Conservation (phyloP, 2,329 filamentous ascomycete species). For the Corinectria fuckeliana region DNA sequence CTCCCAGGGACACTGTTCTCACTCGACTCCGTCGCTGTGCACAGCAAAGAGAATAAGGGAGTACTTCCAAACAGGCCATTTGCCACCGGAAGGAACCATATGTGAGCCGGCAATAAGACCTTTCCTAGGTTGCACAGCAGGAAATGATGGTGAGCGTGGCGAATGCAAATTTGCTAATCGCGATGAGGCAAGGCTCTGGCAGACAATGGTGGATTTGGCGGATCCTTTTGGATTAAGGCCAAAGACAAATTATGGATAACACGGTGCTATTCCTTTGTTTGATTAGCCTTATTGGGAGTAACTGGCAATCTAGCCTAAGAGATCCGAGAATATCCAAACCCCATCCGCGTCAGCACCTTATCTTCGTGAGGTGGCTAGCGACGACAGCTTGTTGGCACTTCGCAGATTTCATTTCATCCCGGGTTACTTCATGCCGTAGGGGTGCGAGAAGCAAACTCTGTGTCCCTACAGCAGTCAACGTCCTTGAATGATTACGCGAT, state of each 20-base stretch:
- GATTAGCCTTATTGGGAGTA: not conserved
- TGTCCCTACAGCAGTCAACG: too few relatives aligned
- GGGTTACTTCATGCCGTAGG: too few relatives aligned
- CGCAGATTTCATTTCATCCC: too few relatives aligned
- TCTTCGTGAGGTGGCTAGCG: too few relatives aligned
- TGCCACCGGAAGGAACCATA: constrained; percentile 22
- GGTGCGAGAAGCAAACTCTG: too few relatives aligned
- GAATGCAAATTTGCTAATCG: constrained; percentile 6
- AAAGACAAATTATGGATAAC: not conserved
- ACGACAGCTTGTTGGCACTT: too few relatives aligned
- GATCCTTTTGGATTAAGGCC: constrained; percentile 8
- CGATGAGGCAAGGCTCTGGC: constrained; percentile 11
- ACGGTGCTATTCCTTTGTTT: not conserved
- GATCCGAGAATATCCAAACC: too few relatives aligned
- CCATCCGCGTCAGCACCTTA: too few relatives aligned
- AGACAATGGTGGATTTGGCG: constrained; percentile 2
- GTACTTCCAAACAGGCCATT: constrained; percentile 29
- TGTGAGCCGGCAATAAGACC: constrained; percentile 22
- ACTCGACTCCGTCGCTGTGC: constrained; percentile 17
- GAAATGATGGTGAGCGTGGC: not conserved
- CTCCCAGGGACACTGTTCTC: constrained; percentile 28
- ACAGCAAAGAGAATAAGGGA: constrained; percentile 18
- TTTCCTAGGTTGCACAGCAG: constrained; percentile 10
- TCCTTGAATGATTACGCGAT: too few relatives aligned
- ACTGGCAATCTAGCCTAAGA: too few relatives aligned